Conservation (phyloP, 1,139 yeast genomes). For the Yamadazyma songkhlaensis region DNA sequence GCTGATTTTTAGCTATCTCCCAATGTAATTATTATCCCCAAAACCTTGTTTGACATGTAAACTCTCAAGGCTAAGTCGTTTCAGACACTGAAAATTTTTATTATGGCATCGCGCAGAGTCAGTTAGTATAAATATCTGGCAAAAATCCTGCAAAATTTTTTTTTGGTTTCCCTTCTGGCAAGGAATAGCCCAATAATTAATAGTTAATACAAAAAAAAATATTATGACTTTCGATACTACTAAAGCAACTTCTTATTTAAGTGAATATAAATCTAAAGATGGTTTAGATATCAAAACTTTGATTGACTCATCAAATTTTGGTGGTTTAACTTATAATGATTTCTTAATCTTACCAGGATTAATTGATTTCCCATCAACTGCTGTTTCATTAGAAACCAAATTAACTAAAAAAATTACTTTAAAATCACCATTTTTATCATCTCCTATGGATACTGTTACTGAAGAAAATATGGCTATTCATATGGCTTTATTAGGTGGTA, state of each 20-base stretch:
- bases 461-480: conserved; percentile 97
- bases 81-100: conserved; percentile 8
- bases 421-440: conserved; percentile 92
- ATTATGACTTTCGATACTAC: conserved; percentile 44
- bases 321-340: conserved; percentile 97
- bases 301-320: conserved; percentile 87
- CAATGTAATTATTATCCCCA: not conserved
- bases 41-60: not conserved
- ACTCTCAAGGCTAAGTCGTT: not conserved
- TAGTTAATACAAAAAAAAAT: conserved; percentile 1
- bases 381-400: conserved; percentile 75
- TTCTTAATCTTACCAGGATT: conserved; percentile 93
- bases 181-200: conserved; percentile 19
- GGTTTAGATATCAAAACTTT: conserved; percentile 82
- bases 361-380: conserved; percentile 81
- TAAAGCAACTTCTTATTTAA: conserved; percentile 66
- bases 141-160: conserved; percentile 8
- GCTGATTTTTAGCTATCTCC: too few species aligned
- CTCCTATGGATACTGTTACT: conserved; percentile 99
- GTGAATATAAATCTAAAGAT: conserved; percentile 67
- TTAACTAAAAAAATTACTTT: conserved; percentile 88
- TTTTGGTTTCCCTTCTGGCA: conserved; percentile 40
- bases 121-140: conserved; percentile 9
- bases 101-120: conserved; percentile 13
- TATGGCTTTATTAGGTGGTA: conserved; percentile 98